Evolutionary conservation across 179 eudicot species (phyloP), one percentile per base, ranked within the genome.

Genomic region (Pouteria campechiana): DNA sequence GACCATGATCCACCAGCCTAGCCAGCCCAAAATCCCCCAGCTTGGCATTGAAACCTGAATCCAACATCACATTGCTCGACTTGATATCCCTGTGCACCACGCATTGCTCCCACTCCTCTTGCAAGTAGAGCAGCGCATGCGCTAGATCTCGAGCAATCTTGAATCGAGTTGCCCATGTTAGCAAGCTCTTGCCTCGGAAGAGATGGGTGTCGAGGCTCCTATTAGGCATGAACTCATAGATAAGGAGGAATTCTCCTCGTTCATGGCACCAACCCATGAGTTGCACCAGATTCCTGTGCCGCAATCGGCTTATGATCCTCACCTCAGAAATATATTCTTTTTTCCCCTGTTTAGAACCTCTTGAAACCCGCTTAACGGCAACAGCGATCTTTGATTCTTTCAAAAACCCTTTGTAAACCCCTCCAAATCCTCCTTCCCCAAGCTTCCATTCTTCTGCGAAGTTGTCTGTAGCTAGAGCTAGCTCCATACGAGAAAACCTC

Each of bases 231-330:
- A 45, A 29, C 37, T 46, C 50, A 17, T 46, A 46, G 32, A 46
- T 37, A 17, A 46, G 37, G 17, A 46, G 50, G 30, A 30, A 37
- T 46, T 45, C 49, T 10, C 19, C 31, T 15, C 30, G 36, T 45
- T 29, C 49, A 45, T 29, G 49, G 36, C 49, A 45, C 49, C 49
- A 45, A 30, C 49, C 49, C 14, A 45, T 45, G 22, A 45, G 49
- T 9, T 45, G 24, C 22, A 45, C 50, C 37, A 45, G 32, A 33
- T 45, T 45, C 17, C 50, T 24, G 25, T 45, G 50, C 20, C 50
- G 29, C 10, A 30, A 3, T 5, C 37, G 25, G 24, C 50, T 45
- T 3, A 45, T 45, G 17, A 33, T 45, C 50, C 32, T 45, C 18
- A 45, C 50, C 20, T 45, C 50, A 5, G 28, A 20, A 30, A 19